Evolutionary conservation across 148 eudicot species (phyloP).

Genomic region (Rhododendron molle): DNA sequence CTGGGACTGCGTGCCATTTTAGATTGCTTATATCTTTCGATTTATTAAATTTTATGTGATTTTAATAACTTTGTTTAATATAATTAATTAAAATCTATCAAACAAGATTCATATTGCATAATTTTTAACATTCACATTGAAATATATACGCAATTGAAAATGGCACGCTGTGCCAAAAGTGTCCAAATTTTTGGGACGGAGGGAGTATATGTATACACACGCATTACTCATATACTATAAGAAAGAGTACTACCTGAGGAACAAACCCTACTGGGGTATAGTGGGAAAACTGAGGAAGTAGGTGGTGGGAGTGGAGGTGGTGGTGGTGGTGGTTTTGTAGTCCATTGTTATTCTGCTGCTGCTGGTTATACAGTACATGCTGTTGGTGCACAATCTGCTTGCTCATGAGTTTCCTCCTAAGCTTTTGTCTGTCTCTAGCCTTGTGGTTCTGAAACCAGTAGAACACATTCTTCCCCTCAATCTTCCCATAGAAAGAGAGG

Average conservation of each 20-base stretch:
- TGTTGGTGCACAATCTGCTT: conserved; percentile 19
- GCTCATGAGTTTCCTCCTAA: conserved; percentile 35
- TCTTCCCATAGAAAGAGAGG: conserved; percentile 67
- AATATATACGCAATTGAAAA: no score
- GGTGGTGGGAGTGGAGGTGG: not conserved
- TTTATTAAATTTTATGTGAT: no score
- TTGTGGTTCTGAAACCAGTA: conserved; percentile 98
- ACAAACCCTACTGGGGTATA: conserved; percentile 6
- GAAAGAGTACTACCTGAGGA: conserved; percentile 15
- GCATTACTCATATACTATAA: not conserved
- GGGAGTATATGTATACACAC: not conserved
- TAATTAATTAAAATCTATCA: no score
- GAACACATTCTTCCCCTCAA: conserved; percentile 85
- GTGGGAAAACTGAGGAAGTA: conserved; percentile 4
- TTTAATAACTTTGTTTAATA: no score
- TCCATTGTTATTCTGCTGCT: not conserved
- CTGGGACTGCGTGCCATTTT: no score
- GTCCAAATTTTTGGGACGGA: no score
- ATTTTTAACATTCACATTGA: no score
- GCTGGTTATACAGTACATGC: not conserved
- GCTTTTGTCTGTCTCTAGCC: conserved; percentile 80
- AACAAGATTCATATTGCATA: no score
- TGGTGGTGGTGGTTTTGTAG: conserved; percentile 3
- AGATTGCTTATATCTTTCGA: no score
- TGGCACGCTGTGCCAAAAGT: no score